phyloP scores from a whole-genome alignment of 2,329 filamentous ascomycete genomes.

The Beauveria pseudobassiana region DNA sequence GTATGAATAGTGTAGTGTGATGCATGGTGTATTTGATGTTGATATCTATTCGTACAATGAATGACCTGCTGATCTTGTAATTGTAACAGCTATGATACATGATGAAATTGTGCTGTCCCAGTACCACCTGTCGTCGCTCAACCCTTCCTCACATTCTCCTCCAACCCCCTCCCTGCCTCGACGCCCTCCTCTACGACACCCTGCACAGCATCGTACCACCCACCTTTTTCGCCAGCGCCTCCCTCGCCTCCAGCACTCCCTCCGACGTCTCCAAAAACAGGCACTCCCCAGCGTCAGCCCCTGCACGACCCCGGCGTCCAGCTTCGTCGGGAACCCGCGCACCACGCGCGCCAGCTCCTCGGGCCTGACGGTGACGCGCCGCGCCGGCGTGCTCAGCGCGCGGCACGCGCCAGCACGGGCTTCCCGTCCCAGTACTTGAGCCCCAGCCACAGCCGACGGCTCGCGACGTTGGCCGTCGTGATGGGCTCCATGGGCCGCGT shows the following conservation, averaged over 20 bases:
- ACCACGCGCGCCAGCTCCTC: slow-evolving; percentile 56
- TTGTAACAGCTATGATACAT: slow-evolving; percentile 10
- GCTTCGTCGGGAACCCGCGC: slow-evolving; percentile 53
- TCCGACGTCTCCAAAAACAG: slow-evolving; percentile 71
- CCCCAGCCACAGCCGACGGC: slow-evolving; percentile 75
- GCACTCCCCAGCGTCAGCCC: slow-evolving; percentile 72
- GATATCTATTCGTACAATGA: slow-evolving; percentile 7
- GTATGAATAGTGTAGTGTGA: background rate
- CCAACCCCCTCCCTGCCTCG: too few species aligned
- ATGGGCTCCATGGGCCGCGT: slow-evolving; percentile 47
- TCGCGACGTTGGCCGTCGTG: slow-evolving; percentile 64
- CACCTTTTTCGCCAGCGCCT: slow-evolving; percentile 71
- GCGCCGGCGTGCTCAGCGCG: slow-evolving; percentile 66
- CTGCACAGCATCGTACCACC: slow-evolving; percentile 77
- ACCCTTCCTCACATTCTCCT: background rate
- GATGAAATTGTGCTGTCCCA: background rate
- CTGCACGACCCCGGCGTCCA: slow-evolving; percentile 59
- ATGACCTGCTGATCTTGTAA: slow-evolving; percentile 2
- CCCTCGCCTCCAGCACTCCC: slow-evolving; percentile 73
- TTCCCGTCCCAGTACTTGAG: slow-evolving; percentile 83
- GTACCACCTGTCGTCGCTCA: background rate
- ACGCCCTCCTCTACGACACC: slow-evolving; percentile 37
- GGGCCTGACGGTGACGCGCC: slow-evolving; percentile 60
- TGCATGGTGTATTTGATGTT: slow-evolving; percentile 1
- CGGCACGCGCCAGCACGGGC: slow-evolving; percentile 64